Percentiles rank a stretch among this genome's conserved stretches.
Conservation (phyloP, 1,139 yeast genomes). For the Yamadazyma blattariae region DNA sequence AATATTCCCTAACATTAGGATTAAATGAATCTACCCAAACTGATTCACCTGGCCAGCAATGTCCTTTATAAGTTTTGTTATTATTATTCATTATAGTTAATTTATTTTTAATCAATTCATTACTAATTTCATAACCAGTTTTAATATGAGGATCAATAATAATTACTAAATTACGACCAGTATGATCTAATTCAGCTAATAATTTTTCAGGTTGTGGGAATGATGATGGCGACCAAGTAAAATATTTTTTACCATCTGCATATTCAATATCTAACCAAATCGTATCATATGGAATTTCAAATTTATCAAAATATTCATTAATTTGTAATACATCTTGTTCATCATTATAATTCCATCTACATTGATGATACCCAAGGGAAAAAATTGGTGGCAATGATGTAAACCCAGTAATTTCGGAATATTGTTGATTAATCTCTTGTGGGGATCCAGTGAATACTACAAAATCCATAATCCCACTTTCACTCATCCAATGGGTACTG, state of each 20-base stretch:
- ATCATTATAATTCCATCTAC: constrained; percentile 95
- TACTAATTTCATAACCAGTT: constrained; percentile 62
- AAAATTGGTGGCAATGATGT: constrained; percentile 75
- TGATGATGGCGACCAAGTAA: constrained; percentile 75
- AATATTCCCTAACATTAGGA: constrained; percentile 56
- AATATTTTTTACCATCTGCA: constrained; percentile 79
- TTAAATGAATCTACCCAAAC: constrained; percentile 87
- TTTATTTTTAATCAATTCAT: constrained; percentile 38
- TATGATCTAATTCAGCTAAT: constrained; percentile 59
- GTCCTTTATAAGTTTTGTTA: constrained; percentile 62
- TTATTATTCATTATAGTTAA: constrained; percentile 38
- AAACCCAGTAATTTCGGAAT: constrained; percentile 74
- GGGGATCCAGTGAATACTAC: constrained; percentile 62
- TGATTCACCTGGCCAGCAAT: constrained; percentile 98
- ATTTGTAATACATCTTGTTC: constrained; percentile 79
- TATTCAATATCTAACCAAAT: constrained; percentile 97
- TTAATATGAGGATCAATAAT: constrained; percentile 93
- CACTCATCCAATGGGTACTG: constrained; percentile 89
- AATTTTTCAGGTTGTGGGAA: constrained; percentile 75
- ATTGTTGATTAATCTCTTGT: constrained; percentile 54
- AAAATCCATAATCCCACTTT: constrained; percentile 78
- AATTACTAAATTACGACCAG: constrained; percentile 79
- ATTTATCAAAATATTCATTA: constrained; percentile 63
- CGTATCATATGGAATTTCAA: constrained; percentile 81
- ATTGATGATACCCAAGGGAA: constrained; percentile 89